A percentile compares a stretch with the other conserved stretches of the same genome.
Evolutionary conservation across 2,329 filamentous ascomycete species (phyloP).

Genomic region (Fonsecaea monophora): DNA sequence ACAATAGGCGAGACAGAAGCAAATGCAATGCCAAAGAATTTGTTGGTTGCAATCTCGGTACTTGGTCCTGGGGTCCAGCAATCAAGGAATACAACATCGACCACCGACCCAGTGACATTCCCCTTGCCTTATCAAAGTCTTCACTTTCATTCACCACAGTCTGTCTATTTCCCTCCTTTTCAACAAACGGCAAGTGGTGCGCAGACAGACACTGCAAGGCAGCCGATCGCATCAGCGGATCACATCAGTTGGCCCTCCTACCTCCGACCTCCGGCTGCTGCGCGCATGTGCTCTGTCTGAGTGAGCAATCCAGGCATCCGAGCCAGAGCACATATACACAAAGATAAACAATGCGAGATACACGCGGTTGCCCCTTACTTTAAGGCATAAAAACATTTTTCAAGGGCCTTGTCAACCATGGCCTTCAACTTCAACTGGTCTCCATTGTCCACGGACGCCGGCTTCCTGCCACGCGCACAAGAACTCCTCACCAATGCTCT

Average conservation of each 20-base stretch:
- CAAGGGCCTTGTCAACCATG: constrained; percentile 62
- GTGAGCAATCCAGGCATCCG: constrained; percentile 16
- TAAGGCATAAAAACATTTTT: neutral
- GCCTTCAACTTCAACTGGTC: constrained; percentile 99
- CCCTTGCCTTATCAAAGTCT: neutral
- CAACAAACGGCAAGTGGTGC: neutral
- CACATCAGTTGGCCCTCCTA: constrained; percentile 26
- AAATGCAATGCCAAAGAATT: neutral
- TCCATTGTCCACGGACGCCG: constrained; percentile 92
- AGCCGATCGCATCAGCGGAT: constrained; percentile 18
- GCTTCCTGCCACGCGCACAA: constrained; percentile 86
- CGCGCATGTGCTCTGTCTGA: constrained; percentile 23
- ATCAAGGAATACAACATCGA: neutral
- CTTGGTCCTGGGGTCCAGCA: neutral
- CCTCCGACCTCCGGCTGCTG: neutral
- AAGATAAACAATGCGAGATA: constrained; percentile 8
- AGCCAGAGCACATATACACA: neutral
- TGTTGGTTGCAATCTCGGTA: constrained; percentile 4
- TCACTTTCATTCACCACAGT: neutral
- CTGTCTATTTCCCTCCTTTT: neutral
- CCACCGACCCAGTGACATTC: neutral
- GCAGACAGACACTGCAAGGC: neutral
- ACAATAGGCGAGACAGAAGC: neutral
- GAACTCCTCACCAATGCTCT: constrained; percentile 93
- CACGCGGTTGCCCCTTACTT: neutral